Base-by-base conservation (phyloP, 768 basidiomycete species). In the Suillus paluster region DNA sequence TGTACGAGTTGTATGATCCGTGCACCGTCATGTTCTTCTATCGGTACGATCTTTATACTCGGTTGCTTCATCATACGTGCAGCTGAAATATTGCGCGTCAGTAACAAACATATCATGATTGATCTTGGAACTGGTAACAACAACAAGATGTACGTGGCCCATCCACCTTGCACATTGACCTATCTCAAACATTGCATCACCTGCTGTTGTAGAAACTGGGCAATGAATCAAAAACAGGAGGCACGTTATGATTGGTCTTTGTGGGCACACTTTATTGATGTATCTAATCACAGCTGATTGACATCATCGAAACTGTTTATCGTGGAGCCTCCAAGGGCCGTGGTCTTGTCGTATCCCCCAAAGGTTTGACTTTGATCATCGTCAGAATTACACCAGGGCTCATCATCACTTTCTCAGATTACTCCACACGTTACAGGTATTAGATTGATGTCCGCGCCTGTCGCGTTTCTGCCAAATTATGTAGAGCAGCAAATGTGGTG, bases 71-170 rank as follows among this genome's bases (percentile, higher is more conserved):
- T 11, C 19, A n/a, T 8, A 21, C 55, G 6, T 2, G 10, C 57
- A 11, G 21, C 45, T 59, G 52, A 69, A 23, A 56, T 14, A 38
- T 14, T 17, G 15, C 23, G 12, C 15, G 36, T 0, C 68, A 97
- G 96, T 46, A 97, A 97, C 77, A 97, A 99, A 74, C 97, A 99
- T 73, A 99, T 99, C 79, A 99, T 99, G 97, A 98, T 99, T 71
- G 97, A 98, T 86, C 79, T 99, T 66, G 96, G 95, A n/a, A 99
- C 96, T 55, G 96, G 96, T 82, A 97, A 99, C 78, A 98, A 98
- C 79, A 98, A 98, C 79, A 98, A 99, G 81, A 97, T 97, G 95
- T 96, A 61, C 66, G 94, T 81, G 4, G 19, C 12, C 17, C 27
- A 45, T 42, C 36, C n/a, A 58, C 33, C 23, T 14, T 59, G 33